Conservation (phyloP, 1,284 basidiomycete genomes). For the Microbotryomycetes sp. region DNA sequence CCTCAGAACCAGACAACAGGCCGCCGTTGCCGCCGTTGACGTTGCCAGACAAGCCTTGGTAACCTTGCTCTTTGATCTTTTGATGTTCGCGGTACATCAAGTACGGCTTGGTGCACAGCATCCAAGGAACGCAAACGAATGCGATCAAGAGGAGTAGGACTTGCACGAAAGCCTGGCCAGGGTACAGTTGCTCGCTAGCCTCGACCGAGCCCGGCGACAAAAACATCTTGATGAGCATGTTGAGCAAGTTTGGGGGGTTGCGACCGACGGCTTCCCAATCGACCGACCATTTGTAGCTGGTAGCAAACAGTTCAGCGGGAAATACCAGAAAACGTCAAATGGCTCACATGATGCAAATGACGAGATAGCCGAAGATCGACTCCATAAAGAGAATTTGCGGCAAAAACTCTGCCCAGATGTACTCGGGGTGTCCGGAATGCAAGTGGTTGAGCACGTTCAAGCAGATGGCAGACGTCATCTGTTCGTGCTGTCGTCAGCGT, state of each 20-base stretch:
- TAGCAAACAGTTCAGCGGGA: background rate
- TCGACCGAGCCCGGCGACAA: conserved; percentile 63
- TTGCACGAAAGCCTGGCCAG: conserved; percentile 83
- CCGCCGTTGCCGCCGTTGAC: conserved; percentile 46
- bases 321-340: background rate
- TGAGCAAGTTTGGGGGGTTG: conserved; percentile 79
- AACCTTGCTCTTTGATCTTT: conserved; percentile 74
- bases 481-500: conserved; percentile 4
- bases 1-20: conserved; percentile 50
- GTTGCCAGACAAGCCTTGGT: conserved; percentile 54
- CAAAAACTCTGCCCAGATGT: conserved; percentile 89
- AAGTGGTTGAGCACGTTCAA: conserved; percentile 92
- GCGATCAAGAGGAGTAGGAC: conserved; percentile 72
- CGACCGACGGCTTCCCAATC: conserved; percentile 71
- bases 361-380: conserved; percentile 95
- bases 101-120: conserved; percentile 92
- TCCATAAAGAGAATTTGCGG: conserved; percentile 97
- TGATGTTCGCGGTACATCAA: conserved; percentile 84
- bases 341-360: conserved; percentile 69
- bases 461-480: conserved; percentile 98
- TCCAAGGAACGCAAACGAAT: conserved; percentile 86
- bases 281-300: conserved; percentile 81
- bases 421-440: conserved; percentile 75
- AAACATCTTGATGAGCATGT: conserved; percentile 95
- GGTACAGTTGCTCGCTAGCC: conserved; percentile 64